Evolutionary conservation across 805 yeast species (phyloP).

Genomic region (Saccharomycopsis javanensis): DNA sequence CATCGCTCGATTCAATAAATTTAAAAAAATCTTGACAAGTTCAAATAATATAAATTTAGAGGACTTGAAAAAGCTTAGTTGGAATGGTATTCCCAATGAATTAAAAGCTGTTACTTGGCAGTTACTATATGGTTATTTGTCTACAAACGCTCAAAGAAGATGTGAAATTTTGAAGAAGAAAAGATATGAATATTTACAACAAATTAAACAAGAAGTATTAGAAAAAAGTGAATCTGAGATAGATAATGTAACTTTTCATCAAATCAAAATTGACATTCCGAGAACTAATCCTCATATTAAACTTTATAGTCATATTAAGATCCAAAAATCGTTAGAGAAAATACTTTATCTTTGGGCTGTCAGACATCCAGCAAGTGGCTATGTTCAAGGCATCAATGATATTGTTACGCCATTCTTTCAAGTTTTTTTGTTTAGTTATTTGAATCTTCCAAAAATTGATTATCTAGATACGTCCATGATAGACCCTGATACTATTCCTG

Average conservation of each 20-base stretch:
- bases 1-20: conserved; percentile 53
- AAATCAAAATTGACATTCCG: conserved; percentile 88
- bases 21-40: conserved; percentile 49
- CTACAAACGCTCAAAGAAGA: conserved; percentile 74
- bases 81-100: conserved; percentile 89
- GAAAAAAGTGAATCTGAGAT: conserved; percentile 27
- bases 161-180: conserved; percentile 61
- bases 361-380: conserved; percentile 95
- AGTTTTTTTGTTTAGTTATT: conserved; percentile 65
- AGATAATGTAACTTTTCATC: conserved; percentile 86
- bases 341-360: conserved; percentile 90
- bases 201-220: conserved; percentile 38
- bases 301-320: conserved; percentile 56
- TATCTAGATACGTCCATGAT: conserved; percentile 38
- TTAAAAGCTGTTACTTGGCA: conserved; percentile 86
- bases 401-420: conserved; percentile 88
- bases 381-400: conserved; percentile 96
- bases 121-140: conserved; percentile 77
- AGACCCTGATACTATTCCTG: conserved; percentile 50
- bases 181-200: conserved; percentile 72
- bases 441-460: conserved; percentile 26
- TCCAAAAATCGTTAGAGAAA: conserved; percentile 72
- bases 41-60: conserved; percentile 43
- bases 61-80: conserved; percentile 68
- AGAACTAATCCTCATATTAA: conserved; percentile 82